Conservation (phyloP, 176 grass and related monocot species). For the Aechmea fasciata region DNA sequence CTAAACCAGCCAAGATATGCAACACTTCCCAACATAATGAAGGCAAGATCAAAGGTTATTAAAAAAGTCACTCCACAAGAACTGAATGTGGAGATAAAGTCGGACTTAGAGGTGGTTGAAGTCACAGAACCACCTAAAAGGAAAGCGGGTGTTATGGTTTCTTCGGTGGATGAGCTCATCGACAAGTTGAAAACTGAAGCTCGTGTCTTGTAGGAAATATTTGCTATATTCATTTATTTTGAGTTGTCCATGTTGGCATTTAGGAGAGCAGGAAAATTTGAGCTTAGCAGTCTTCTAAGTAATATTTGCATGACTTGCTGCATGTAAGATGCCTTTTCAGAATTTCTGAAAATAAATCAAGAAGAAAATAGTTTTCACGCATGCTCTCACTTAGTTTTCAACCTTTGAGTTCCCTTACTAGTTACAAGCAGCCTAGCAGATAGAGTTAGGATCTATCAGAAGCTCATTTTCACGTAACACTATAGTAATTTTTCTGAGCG, state of each 20-base stretch:
- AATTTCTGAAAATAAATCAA: too few species aligned
- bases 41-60: conserved; percentile 88
- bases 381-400: too few species aligned
- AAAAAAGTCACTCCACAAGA: conserved; percentile 72
- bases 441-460: too few species aligned
- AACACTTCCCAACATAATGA: conserved; percentile 95
- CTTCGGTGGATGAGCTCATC: conserved; percentile 68
- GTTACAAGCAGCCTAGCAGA: too few species aligned
- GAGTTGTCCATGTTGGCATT: too few species aligned
- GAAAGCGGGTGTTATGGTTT: conserved; percentile 79
- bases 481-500: too few species aligned
- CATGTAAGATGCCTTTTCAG: too few species aligned
- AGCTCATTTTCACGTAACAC: too few species aligned
- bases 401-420: too few species aligned
- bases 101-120: conserved; percentile 71
- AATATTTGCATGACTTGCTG: too few species aligned
- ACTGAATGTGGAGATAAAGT: conserved; percentile 60
- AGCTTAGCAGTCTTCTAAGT: not conserved
- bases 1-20: conserved; percentile 91
- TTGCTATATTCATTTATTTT: not conserved
- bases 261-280: not conserved
- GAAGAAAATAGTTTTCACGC: too few species aligned
- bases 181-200: conserved; percentile 81
- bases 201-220: conserved; percentile 38
- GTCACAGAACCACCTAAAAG: conserved; percentile 77